Conservation (phyloP, 805 yeast genomes). For the Metschnikowia drakensbergensis region DNA sequence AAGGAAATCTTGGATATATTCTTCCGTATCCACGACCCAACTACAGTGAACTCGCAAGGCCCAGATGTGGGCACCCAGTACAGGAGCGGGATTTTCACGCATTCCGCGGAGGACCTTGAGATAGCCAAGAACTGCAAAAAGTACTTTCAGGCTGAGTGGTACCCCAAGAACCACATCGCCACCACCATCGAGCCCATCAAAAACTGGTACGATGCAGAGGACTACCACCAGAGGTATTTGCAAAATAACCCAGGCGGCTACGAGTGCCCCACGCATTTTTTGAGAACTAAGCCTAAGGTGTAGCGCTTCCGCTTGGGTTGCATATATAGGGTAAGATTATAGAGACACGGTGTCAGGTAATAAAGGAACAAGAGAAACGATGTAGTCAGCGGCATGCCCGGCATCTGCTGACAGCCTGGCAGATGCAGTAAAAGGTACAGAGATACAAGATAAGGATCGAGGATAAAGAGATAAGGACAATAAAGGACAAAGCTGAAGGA, state of each 20-base stretch:
- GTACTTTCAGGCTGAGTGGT: constrained; percentile 69
- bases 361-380: background rate
- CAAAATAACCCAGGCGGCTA: constrained; percentile 80
- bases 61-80: constrained; percentile 88
- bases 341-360: constrained; percentile 3
- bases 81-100: constrained; percentile 75
- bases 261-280: constrained; percentile 84
- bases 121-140: constrained; percentile 46
- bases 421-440: no score
- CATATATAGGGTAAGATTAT: background rate
- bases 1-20: constrained; percentile 74
- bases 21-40: constrained; percentile 93
- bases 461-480: no score
- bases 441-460: no score
- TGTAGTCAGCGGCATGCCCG: background rate
- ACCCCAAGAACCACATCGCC: constrained; percentile 61
- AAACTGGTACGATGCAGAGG: constrained; percentile 90
- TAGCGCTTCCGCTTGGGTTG: constrained; percentile 9
- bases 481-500: no score
- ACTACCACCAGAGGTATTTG: constrained; percentile 83
- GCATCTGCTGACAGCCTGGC: no score
- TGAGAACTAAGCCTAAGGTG: constrained; percentile 58
- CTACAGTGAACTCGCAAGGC: constrained; percentile 79
- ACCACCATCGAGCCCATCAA: constrained; percentile 67
- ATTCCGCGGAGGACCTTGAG: constrained; percentile 46